Evolutionary conservation across 176 grass and related monocot genomes (phyloP), one percentile per base, ranked within the genome.

Genomic region (Aegilops longissima): DNA sequence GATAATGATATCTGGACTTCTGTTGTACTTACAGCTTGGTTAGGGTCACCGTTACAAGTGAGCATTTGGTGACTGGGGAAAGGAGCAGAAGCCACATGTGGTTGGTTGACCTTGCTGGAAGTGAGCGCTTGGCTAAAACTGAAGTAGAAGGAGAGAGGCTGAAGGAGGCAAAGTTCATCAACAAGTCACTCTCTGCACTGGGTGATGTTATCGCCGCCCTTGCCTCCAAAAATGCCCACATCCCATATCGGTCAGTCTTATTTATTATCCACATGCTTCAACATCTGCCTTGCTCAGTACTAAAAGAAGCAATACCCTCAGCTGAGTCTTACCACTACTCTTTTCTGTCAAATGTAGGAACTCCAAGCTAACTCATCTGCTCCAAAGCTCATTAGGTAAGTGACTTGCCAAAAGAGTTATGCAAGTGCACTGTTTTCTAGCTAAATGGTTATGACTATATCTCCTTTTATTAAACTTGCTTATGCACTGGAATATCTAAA

Each of bases 151-250:
- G 97, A 34, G 97, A 99, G 71, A 99, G 92, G 83, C 45, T 99
- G 44, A 90, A 84, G 83, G 97, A 97, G 65, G 93, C 97, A 51
- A 91, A 94, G 47, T 99, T 94, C 80, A 99, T 99, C 70, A 99
- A 97, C 77, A 99, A 90, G 77, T 99, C 97, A 24, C 87, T 97
- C 21, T 94, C 97, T 73, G 92, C 97, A 70, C 67, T 99, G 76
- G 97, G 97, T 77, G 97, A 99, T 83, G 94, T 96, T 76, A 99
- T 99, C 44, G 90, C 97, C 78, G 86, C 94, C 52, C 94, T 99
- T 83, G 94, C 97, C 61, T 99, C 94, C 9, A 99, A 93, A 80
- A 92, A 89, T 73, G 70, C 88, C 8, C 97, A 99, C 23, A 94
- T 99, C 39, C 97, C 97, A 36, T 99, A 96, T 29, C 93, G 97